Conservation (phyloP, 2,329 filamentous ascomycete species). For the Talaromyces piceae region DNA sequence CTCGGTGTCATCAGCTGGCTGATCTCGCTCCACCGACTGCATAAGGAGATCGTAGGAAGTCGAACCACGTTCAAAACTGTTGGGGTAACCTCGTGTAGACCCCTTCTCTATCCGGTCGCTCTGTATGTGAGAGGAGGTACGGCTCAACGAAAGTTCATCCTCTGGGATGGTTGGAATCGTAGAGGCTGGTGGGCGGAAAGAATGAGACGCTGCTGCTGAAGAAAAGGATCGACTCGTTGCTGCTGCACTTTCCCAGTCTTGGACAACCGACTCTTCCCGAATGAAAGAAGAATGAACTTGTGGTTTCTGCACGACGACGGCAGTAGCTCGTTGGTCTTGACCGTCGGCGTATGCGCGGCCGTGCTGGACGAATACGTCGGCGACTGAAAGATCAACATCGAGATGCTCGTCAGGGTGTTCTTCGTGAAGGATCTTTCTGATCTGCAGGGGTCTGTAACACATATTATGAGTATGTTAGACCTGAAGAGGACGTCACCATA, state of each 20-base stretch:
- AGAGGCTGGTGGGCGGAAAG: background rate
- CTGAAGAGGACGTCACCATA: background rate
- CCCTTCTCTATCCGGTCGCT: background rate
- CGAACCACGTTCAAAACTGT: background rate
- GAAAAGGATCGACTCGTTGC: conserved; percentile 12
- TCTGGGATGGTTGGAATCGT: conserved; percentile 17
- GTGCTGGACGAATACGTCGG: conserved; percentile 32
- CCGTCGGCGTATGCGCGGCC: conserved; percentile 28
- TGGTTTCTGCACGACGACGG: conserved; percentile 29
- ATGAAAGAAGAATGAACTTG: conserved; percentile 14
- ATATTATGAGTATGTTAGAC: background rate
- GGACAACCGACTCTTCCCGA: conserved; percentile 28
- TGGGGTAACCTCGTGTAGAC: background rate
- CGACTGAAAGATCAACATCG: conserved; percentile 26
- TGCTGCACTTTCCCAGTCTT: conserved; percentile 27
- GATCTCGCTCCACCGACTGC: conserved; percentile 20
- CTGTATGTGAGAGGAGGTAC: background rate
- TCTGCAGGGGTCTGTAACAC: conserved; percentile 24
- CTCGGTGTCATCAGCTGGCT: conserved; percentile 12
- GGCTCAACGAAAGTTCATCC: conserved; percentile 6
- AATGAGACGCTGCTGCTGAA: background rate
- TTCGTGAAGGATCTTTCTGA: conserved; percentile 33
- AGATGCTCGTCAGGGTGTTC: conserved; percentile 25
- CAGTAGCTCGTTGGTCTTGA: conserved; percentile 26
- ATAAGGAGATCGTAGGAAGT: conserved; percentile 16